Evolutionary conservation across 2,329 filamentous ascomycete genomes (phyloP).

Genomic region (Trichocomaceae sp.): DNA sequence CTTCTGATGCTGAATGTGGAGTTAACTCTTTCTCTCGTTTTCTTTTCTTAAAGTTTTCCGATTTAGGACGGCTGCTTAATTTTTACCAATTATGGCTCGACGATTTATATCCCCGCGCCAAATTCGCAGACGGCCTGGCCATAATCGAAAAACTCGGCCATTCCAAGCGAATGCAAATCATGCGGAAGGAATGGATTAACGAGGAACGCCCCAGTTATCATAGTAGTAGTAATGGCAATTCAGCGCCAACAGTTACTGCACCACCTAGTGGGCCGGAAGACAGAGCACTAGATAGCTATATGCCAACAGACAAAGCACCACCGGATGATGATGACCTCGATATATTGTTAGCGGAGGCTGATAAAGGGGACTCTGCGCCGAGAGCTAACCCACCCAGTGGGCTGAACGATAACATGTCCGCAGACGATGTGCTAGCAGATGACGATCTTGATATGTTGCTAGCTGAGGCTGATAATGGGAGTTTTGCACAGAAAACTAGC

Average conservation of each 20-base stretch:
- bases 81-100: slow-evolving; percentile 97
- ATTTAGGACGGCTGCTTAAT: slow-evolving; percentile 71
- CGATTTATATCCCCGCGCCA: slow-evolving; percentile 88
- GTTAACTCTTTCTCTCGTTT: slow-evolving; percentile 44
- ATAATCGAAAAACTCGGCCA: slow-evolving; percentile 95
- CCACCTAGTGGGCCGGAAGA: not conserved
- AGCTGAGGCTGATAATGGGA: not conserved
- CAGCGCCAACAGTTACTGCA: not conserved
- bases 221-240: not conserved
- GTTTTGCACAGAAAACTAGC: not conserved
- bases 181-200: slow-evolving; percentile 76
- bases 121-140: slow-evolving; percentile 77
- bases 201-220: slow-evolving; percentile 42
- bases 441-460: slow-evolving; percentile 8
- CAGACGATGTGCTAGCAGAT: slow-evolving; percentile 3
- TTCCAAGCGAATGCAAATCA: slow-evolving; percentile 67
- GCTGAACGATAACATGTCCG: not conserved
- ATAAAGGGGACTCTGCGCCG: not conserved
- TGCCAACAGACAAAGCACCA: not conserved
- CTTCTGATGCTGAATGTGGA: not conserved
- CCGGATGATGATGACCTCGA: slow-evolving; percentile 9
- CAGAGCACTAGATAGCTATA: not conserved
- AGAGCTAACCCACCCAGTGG: not conserved
- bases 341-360: slow-evolving; percentile 7
- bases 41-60: slow-evolving; percentile 84